These are phyloP conservation scores for Ustilago vetiveriae DNA, from an alignment of 1,284 basidiomycete genomes.

Conservation along the genomic window DNA sequence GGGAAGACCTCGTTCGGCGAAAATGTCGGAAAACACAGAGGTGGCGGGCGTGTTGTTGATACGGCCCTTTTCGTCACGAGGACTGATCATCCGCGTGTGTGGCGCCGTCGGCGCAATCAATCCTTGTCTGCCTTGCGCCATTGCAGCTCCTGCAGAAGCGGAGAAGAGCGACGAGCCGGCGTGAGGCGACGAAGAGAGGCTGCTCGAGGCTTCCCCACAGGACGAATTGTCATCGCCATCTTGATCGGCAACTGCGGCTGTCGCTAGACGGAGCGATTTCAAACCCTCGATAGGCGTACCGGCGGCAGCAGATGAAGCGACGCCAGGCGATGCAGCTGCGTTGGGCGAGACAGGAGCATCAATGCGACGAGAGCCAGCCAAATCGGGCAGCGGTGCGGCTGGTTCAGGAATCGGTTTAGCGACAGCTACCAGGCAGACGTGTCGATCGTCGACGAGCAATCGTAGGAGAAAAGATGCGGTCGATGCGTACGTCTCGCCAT, in stretches of 20 bases:
- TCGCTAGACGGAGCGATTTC: constrained; percentile 17
- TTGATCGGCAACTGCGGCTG: background rate
- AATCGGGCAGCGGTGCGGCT: constrained; percentile 16
- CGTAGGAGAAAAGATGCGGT: constrained; percentile 59
- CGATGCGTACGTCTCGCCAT: constrained; percentile 56
- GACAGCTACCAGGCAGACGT: constrained; percentile 61
- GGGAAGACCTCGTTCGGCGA: constrained; percentile 26
- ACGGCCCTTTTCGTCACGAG: constrained; percentile 15
- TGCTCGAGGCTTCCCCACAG: background rate
- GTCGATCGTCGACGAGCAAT: constrained; percentile 59
- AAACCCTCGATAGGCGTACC: constrained; percentile 1
- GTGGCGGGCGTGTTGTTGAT: constrained; percentile 49
- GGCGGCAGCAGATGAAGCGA: constrained; percentile 2
- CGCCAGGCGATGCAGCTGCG: constrained; percentile 4
- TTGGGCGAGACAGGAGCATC: constrained; percentile 1
- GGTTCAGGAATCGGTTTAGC: constrained; percentile 57
- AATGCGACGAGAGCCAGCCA: background rate
- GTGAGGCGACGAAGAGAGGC: constrained; percentile 13
- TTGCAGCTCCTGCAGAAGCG: background rate
- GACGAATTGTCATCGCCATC: background rate
- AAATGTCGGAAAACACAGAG: constrained; percentile 40
- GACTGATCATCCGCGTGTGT: constrained; percentile 24
- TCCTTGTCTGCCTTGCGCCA: background rate
- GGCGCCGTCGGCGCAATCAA: constrained; percentile 4
- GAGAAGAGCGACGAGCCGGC: constrained; percentile 25